Evolutionary conservation across 495 filamentous ascomycete genomes (phyloP).

Genomic region (Talaromyces wortmannii): DNA sequence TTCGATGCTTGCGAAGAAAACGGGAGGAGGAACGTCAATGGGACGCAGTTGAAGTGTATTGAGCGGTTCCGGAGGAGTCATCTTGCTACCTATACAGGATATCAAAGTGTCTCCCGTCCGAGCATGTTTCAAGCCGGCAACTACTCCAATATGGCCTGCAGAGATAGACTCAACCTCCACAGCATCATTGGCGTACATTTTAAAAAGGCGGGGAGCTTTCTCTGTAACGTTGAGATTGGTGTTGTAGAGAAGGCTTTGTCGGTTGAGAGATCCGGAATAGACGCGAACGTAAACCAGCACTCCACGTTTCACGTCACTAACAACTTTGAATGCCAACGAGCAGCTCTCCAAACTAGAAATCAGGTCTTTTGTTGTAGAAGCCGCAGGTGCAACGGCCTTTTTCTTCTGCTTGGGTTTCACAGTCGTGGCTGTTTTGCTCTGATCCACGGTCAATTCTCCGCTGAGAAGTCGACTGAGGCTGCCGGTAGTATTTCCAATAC

Average conservation of each 20-base stretch:
- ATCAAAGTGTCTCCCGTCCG: conserved; percentile 92
- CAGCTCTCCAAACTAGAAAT: conserved; percentile 65
- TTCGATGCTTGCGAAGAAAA: conserved; percentile 92
- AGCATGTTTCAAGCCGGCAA: conserved; percentile 81
- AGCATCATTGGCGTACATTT: conserved; percentile 87
- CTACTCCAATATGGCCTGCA: conserved; percentile 92
- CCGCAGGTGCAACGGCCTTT: conserved; percentile 16
- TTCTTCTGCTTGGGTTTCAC: conserved; percentile 38
- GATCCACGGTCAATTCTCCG: conserved; percentile 38
- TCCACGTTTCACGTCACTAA: conserved; percentile 78
- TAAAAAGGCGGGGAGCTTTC: conserved; percentile 70
- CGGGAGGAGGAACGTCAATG: conserved; percentile 83
- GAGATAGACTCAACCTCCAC: conserved; percentile 74
- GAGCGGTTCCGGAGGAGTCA: conserved; percentile 59
- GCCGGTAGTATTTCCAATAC: conserved; percentile 46
- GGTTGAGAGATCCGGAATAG: conserved; percentile 74
- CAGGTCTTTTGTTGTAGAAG: conserved; percentile 44
- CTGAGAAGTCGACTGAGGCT: conserved; percentile 45
- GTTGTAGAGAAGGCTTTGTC: conserved; percentile 75
- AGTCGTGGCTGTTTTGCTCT: conserved; percentile 22
- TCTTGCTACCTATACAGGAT: conserved; percentile 56
- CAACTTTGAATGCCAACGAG: conserved; percentile 94
- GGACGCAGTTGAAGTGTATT: conserved; percentile 77
- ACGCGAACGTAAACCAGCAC: conserved; percentile 89
- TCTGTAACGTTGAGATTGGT: conserved; percentile 80